Conservation (phyloP, 2,329 filamentous ascomycete species). For the Trichophaea hybrida region DNA sequence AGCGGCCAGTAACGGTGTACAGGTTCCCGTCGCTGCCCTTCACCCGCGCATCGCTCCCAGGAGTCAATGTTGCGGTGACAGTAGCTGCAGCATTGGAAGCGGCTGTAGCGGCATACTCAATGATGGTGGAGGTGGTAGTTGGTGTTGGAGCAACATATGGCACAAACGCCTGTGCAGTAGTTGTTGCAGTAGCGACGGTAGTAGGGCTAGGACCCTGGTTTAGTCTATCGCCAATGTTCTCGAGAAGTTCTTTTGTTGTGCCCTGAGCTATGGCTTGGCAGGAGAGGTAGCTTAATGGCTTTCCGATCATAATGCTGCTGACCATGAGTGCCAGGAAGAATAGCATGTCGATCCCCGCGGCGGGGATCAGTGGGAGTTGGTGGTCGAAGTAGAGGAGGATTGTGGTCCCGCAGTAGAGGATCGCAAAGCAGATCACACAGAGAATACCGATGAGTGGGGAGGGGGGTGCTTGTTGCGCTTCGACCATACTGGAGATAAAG, state of each 20-base stretch:
- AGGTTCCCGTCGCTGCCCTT: slow-evolving; percentile 5
- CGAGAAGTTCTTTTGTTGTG: not conserved
- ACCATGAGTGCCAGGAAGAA: slow-evolving; percentile 66
- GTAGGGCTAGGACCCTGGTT: not conserved
- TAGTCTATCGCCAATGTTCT: not conserved
- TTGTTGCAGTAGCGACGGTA: not conserved
- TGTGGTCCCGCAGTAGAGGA: slow-evolving; percentile 64
- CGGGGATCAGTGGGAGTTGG: slow-evolving; percentile 59
- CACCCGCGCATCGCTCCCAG: not conserved
- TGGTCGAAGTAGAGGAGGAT: slow-evolving; percentile 69
- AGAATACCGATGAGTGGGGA: slow-evolving; percentile 64
- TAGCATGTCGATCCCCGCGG: slow-evolving; percentile 48
- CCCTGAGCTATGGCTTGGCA: slow-evolving; percentile 35
- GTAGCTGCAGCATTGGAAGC: not conserved
- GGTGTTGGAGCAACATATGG: not conserved
- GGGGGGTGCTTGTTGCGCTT: slow-evolving; percentile 50
- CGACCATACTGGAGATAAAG: slow-evolving; percentile 65
- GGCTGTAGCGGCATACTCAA: not conserved
- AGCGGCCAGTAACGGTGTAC: not conserved
- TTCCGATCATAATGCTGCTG: slow-evolving; percentile 61
- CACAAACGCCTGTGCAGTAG: not conserved
- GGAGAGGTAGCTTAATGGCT: slow-evolving; percentile 62
- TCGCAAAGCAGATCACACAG: slow-evolving; percentile 62
- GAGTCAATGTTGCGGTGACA: not conserved
- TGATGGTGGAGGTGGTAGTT: not conserved